Evolutionary conservation across 495 filamentous ascomycete species (phyloP), one percentile per base, ranked within the genome.

Genomic region (Penicillium coffeae): DNA sequence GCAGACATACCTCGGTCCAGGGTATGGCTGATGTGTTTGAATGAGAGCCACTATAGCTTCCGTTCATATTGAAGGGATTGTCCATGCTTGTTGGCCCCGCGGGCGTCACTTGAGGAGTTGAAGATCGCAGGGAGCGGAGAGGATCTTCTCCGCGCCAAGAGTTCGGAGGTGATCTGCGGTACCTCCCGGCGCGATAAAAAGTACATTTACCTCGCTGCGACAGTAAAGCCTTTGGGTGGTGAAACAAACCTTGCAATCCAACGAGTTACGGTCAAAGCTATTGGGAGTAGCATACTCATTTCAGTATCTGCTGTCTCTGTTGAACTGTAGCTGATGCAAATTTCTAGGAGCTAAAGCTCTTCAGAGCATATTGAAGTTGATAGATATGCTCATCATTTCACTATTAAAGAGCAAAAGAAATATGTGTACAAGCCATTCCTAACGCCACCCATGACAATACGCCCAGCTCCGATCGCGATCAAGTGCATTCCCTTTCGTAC

Each of bases 91-190:
- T 25, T 6, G 36, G 50, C 45, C 58, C 58, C 58, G 16, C 38
- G 37, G 34, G 18, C 15, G 18, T 38, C 37, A 9, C 16, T 25
- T n/a, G 22, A 32, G 27, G 32, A 42, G 9, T 45, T 32, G 25
- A 32, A 36, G 3, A 8, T 42, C 8, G 42, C 13, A 49, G 48
- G 32, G 27, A 43, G 25, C 38, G 45, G 19, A 38, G 49, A 54
- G 42, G 40, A 33, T 53, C 51, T 60, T 45, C 53, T 60, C 60
- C 56, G 48, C 57, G 60, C 53, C 54, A 60, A 60, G 56, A 59
- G 18, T 50, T 42, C 18, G 15, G 30, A 15, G 19, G 9, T 20
- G 25, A 30, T 30, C 10, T 30, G 25, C 25, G 10, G 5, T 30
- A 5, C 5, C 5, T 5, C 25, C 10, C 10, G 4, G 25, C 25